Percentiles rank a stretch among this genome's conserved stretches.
Conservation (phyloP, 208 protist genomes). For the Strigomonas oncopelti region DNA sequence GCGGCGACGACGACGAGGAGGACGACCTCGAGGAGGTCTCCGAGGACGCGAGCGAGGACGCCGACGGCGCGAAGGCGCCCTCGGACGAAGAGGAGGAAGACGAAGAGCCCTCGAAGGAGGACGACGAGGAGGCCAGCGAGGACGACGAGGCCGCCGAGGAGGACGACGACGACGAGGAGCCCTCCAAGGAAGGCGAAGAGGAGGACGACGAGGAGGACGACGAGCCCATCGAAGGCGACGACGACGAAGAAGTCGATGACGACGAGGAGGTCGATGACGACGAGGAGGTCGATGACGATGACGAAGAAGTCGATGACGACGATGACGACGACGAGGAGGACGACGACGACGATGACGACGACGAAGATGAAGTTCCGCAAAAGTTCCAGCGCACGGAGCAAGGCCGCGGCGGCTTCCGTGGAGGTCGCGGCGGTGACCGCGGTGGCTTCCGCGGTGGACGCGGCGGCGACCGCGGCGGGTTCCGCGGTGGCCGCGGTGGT, state of each 20-base stretch:
- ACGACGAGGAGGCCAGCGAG: neutral
- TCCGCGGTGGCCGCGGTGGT: constrained; percentile 36
- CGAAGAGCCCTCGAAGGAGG: neutral
- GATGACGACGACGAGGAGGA: constrained; percentile 60
- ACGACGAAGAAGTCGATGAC: constrained; percentile 28
- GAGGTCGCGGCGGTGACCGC: constrained; percentile 36
- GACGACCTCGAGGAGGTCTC: constrained; percentile 38
- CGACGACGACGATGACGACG: constrained; percentile 61
- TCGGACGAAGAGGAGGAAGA: constrained; percentile 36
- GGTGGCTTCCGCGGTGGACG: constrained; percentile 32
- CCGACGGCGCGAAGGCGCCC: constrained; percentile 33
- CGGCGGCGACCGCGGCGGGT: constrained; percentile 35
- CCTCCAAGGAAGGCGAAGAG: constrained; percentile 25
- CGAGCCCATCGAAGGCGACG: constrained; percentile 16
- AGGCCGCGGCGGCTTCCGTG: constrained; percentile 32
- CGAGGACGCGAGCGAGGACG: constrained; percentile 34
- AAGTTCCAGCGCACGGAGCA: constrained; percentile 80
- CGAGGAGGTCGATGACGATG: constrained; percentile 21
- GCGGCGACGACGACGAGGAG: constrained; percentile 42
- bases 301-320: constrained; percentile 26
- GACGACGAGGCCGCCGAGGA: constrained; percentile 34
- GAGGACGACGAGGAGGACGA: constrained; percentile 34
- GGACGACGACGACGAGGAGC: constrained; percentile 23
- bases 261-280: constrained; percentile 36
- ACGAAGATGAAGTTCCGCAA: constrained; percentile 49